A percentile compares a stretch with the other conserved stretches of the same genome.
phyloP scores from a whole-genome alignment of 106 monocot genomes.

The Iris macrosiphon region DNA sequence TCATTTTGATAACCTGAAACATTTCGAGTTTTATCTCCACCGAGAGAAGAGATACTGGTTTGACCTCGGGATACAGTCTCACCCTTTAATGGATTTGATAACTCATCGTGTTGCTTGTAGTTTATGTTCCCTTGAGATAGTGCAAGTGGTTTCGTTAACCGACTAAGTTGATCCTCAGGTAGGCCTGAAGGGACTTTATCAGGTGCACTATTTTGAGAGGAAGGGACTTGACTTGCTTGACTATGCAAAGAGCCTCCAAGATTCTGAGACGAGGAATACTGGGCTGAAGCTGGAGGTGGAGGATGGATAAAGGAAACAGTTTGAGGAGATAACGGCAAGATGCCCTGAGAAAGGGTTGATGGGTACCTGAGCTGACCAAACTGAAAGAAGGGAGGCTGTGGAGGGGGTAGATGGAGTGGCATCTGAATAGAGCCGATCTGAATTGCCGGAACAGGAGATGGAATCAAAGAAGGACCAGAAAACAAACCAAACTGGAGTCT shows the following conservation, averaged over 20 bases:
- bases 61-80: conserved; percentile 11
- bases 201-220: conserved; percentile 14
- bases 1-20: conserved; percentile 16
- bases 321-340: conserved; percentile 47
- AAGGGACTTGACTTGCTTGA: conserved; percentile 18
- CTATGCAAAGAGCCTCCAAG: conserved; percentile 20
- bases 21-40: conserved; percentile 9
- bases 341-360: conserved; percentile 46
- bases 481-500: conserved; percentile 92
- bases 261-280: conserved; percentile 35
- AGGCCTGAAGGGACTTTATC: conserved; percentile 8
- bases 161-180: conserved; percentile 9
- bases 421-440: conserved; percentile 98
- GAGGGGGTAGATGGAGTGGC: conserved; percentile 76
- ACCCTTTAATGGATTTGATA: conserved; percentile 15
- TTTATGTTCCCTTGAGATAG: conserved; percentile 9
- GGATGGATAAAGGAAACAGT: conserved; percentile 43
- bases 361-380: conserved; percentile 72
- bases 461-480: conserved; percentile 88
- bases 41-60: conserved; percentile 1
- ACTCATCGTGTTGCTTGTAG: conserved; percentile 8
- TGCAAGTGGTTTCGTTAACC: conserved; percentile 2
- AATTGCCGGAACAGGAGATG: conserved; percentile 90
- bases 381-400: conserved; percentile 59
- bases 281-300: conserved; percentile 25